Evolutionary conservation across 2,329 filamentous ascomycete species (phyloP), one percentile per base, ranked within the genome.

Genomic region (Trichoderma polysporum): DNA sequence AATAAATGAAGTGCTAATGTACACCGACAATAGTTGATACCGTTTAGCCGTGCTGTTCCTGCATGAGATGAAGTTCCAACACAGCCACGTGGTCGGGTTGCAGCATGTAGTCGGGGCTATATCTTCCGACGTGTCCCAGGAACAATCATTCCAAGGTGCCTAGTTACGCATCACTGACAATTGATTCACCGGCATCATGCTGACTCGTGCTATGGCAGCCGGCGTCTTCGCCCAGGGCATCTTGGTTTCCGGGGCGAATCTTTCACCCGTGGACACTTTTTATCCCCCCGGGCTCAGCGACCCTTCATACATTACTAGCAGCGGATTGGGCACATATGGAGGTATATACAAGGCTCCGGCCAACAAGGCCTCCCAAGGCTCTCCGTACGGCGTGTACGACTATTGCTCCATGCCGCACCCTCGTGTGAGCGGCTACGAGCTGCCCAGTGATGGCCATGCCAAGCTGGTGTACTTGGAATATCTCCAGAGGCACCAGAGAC

Each of bases 391-490:
- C 10, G 39, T 65, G 19, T 65, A 65, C 41, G 61, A 65, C 19
- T 65, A 65, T 25, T 65, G 61, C 52, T 65, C 61, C 4, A 65
- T 65, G 61, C 61, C 61, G 15, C 61, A 65, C 10, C 61, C 61
- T 5, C 61, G 61, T 12, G 50, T 47, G 33, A 52, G 27, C 10
- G 50, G 53, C n/a, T 65, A 65, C n/a, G 37, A 65, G 61, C n/a
- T 65, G 52, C 61, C 61, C 15, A 22, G 45, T n/a, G 61, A 65
- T 25, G 27, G 39, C 6, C 37, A 57, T 12, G 61, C 61, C 50
- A 65, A 65, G 61, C 61, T 65, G 37, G 61, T 65, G 15, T 57
- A 65, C 35, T 13, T 65, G 37, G 61, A 65, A 31, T 65, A 65
- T 49, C 39, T 65, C n/a, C 61, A 65, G 37, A 27, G 61, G 7